These are phyloP conservation scores for Vitellaria paradoxa DNA, from an alignment of 179 eudicot species.

Conservation along the genomic window DNA sequence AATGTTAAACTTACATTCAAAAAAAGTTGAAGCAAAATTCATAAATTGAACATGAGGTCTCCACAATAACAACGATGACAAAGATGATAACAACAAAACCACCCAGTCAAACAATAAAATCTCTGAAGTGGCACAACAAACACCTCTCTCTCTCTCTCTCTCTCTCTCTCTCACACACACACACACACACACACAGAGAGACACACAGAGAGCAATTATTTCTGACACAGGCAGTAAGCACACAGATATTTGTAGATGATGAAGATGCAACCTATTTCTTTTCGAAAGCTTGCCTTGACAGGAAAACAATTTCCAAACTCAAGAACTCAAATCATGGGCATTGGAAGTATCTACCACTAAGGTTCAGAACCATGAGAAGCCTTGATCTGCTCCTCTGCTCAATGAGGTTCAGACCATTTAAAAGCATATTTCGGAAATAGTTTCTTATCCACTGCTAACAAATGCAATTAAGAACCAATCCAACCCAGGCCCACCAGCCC, in stretches of 20 bases:
- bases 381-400: not conserved
- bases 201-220: not conserved
- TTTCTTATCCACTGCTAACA: not conserved
- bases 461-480: not conserved
- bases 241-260: not conserved
- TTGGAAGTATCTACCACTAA: not conserved
- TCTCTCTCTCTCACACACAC: not conserved
- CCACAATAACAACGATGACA: not conserved
- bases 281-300: not conserved
- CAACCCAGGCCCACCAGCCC: constrained; percentile 4
- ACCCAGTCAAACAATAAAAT: not conserved
- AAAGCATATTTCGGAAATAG: not conserved
- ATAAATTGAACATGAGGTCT: not conserved
- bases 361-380: not conserved
- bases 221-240: not conserved
- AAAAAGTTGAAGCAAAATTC: not conserved
- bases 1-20: not conserved
- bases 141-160: not conserved
- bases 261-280: not conserved
- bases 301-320: not conserved
- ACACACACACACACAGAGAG: not conserved
- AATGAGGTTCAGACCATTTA: not conserved
- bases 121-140: not conserved
- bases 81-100: not conserved
- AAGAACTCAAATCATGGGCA: not conserved